A percentile compares a stretch with the other conserved stretches of the same genome.
These are phyloP conservation scores for Conoideocrella luteorostrata DNA, from an alignment of 2,329 filamentous ascomycete species.

Conservation along the genomic window DNA sequence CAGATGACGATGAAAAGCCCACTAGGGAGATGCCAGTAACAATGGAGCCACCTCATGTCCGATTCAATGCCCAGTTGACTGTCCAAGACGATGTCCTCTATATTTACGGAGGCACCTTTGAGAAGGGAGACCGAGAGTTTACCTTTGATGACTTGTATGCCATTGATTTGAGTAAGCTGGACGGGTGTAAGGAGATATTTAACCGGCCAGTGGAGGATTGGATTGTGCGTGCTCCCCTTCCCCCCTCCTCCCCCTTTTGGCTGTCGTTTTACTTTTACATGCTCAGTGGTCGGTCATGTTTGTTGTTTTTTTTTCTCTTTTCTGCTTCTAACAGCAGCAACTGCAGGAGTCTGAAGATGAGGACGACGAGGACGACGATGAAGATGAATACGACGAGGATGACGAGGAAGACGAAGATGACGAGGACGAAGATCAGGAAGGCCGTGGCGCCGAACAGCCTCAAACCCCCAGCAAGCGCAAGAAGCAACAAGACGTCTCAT, in stretches of 20 bases:
- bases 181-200: conserved; percentile 90
- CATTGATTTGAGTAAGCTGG: conserved; percentile 88
- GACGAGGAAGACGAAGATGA: conserved; percentile 50
- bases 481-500: conserved; percentile 44
- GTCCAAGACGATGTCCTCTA: conserved; percentile 91
- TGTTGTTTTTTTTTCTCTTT: neutral
- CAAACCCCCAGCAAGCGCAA: conserved; percentile 50
- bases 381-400: conserved; percentile 49
- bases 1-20: conserved; percentile 50
- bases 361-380: conserved; percentile 35
- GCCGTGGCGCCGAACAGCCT: conserved; percentile 30
- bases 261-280: too few species aligned
- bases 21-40: conserved; percentile 58
- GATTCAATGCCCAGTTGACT: conserved; percentile 86
- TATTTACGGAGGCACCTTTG: conserved; percentile 91
- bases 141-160: conserved; percentile 95
- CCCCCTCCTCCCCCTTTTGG: neutral
- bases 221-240: conserved; percentile 45
- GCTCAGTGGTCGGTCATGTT: too few species aligned
- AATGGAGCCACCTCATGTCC: conserved; percentile 79
- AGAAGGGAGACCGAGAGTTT: conserved; percentile 90
- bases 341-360: conserved; percentile 51
- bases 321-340: neutral
- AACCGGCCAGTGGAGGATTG: conserved; percentile 78
- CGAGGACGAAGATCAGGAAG: conserved; percentile 42